These are phyloP conservation scores for Draba incana DNA, from an alignment of 345 rosid genomes.

Conservation along the genomic window DNA sequence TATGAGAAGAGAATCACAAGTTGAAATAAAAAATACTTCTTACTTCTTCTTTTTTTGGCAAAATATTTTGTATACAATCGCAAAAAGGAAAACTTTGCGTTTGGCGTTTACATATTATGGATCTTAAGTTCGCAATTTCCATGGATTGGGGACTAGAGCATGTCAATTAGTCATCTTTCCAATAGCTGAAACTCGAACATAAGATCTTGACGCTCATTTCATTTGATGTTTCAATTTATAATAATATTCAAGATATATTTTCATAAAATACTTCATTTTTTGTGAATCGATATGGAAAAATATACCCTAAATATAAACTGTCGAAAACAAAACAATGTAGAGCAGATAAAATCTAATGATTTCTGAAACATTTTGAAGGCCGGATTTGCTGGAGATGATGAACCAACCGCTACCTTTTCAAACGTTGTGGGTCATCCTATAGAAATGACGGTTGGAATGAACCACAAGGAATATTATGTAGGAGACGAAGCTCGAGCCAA, in stretches of 20 bases:
- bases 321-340: not conserved
- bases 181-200: too few relatives aligned
- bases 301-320: not conserved
- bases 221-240: not conserved
- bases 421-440: constrained; percentile 41
- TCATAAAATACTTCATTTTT: not conserved
- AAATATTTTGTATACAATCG: not conserved
- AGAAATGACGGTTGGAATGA: not conserved
- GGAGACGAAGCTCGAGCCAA: constrained; percentile 33
- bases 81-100: not conserved
- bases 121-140: too few relatives aligned
- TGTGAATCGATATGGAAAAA: not conserved
- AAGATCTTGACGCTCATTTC: too few relatives aligned
- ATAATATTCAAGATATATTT: not conserved
- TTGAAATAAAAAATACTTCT: not conserved
- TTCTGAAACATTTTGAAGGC: constrained; percentile 36
- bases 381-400: constrained; percentile 51
- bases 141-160: too few relatives aligned
- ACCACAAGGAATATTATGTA: not conserved
- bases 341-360: not conserved
- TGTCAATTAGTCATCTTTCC: too few relatives aligned
- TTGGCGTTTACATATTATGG: too few relatives aligned
- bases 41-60: not conserved
- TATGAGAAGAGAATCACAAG: not conserved
- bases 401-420: constrained; percentile 46